Evolutionary conservation across 805 yeast species (phyloP).

Genomic region (Scheffersomyces stipitis): DNA sequence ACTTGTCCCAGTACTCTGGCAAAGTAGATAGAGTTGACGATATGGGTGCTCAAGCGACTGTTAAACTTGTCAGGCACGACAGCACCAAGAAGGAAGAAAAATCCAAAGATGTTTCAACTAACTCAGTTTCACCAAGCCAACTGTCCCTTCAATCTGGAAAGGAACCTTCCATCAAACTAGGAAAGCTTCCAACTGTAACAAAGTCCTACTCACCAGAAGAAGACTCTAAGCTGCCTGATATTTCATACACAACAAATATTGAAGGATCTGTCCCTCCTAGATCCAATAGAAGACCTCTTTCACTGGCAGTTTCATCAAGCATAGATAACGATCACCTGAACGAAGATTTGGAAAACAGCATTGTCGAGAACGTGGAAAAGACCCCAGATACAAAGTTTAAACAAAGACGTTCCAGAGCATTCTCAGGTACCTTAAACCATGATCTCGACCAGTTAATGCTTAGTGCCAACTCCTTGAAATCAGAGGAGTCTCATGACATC

Average conservation of each 20-base stretch:
- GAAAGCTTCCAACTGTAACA: conserved; percentile 20
- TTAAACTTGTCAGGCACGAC: conserved; percentile 3
- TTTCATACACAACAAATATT: conserved; percentile 31
- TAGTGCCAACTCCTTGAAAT: conserved; percentile 20
- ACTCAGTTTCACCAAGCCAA: background rate
- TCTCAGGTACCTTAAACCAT: conserved; percentile 33
- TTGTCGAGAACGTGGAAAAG: no score
- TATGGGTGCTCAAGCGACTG: conserved; percentile 9
- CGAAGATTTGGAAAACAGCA: no score
- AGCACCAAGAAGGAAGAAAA: background rate
- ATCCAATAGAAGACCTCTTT: conserved; percentile 38
- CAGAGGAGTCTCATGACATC: background rate
- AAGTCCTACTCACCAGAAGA: conserved; percentile 3
- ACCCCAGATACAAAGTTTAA: no score
- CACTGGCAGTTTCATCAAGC: conserved; percentile 7
- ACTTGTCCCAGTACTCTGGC: conserved; percentile 18
- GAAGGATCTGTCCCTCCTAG: conserved; percentile 41
- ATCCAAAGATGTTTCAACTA: background rate
- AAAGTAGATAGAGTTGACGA: conserved; percentile 22
- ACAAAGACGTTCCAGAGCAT: no score
- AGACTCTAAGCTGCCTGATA: conserved; percentile 21
- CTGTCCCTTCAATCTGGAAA: background rate
- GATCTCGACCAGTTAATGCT: conserved; percentile 41
- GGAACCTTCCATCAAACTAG: conserved; percentile 14
- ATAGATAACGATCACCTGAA: no score